A percentile compares a stretch with the other conserved stretches of the same genome.
Evolutionary conservation across 495 filamentous ascomycete species (phyloP).

Genomic region (Collariella sp.): DNA sequence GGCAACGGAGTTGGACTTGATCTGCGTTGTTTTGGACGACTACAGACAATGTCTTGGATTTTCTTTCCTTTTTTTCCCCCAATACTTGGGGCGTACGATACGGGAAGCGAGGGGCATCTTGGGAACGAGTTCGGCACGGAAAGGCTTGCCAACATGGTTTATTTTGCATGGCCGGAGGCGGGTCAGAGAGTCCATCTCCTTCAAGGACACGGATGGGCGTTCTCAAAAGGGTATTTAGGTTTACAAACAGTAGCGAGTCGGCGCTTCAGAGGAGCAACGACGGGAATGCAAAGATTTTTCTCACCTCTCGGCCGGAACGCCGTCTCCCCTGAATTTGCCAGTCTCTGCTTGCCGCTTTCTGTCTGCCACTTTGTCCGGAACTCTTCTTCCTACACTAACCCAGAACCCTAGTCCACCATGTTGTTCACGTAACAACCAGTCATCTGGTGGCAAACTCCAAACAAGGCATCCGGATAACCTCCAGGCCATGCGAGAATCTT

Average conservation of each 20-base stretch:
- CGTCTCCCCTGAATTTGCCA: too few species aligned
- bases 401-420: too few species aligned
- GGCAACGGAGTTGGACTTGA: slow-evolving; percentile 2
- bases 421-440: too few species aligned
- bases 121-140: background rate
- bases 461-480: too few species aligned
- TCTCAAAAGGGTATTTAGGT: background rate
- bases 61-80: background rate
- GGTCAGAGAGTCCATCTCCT: background rate
- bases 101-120: background rate
- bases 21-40: background rate
- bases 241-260: background rate
- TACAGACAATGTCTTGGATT: background rate
- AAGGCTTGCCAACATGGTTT: background rate
- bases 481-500: too few species aligned
- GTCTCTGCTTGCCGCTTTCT: too few species aligned
- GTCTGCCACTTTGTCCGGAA: too few species aligned
- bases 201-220: slow-evolving; percentile 3
- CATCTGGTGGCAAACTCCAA: background rate
- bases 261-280: background rate
- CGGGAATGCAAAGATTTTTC: background rate
- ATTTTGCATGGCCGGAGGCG: background rate
- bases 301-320: background rate
- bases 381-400: too few species aligned
- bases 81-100: background rate